Evolutionary conservation across 2,329 filamentous ascomycete genomes (phyloP), one percentile per base, ranked within the genome.

Genomic region (Cordyceps farinosa): DNA sequence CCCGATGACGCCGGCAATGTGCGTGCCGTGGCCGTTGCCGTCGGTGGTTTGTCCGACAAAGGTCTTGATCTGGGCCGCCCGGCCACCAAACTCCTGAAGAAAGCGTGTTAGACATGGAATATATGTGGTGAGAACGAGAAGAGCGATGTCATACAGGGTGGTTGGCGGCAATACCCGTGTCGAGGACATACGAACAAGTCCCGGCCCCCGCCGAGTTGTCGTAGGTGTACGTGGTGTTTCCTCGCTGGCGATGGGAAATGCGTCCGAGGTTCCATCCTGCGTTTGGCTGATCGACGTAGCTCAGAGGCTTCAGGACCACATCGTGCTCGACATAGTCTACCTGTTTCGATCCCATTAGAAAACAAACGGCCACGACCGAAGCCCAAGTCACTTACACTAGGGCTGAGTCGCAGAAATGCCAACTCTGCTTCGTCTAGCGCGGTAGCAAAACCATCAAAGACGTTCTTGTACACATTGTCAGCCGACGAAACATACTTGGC

Each of bases 1-100:
- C 34, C 73, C 76, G 53, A 79, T 72, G 44, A 75, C 78, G 30
- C 76, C 78, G 11, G 77, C 73, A 11, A 75, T 69, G 66, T 78
- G 76, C 3, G 78, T 80, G 40, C 78, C 78, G 68, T 79, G 77
- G 36, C 78, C 78, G 57, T 74, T 70, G 6, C 67, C 71, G 55
- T 70, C 75, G 57, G 72, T 73, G 6, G 72, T 75, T 63, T 69
- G 74, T 65, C 73, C 72, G 66, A 67, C 69, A 5, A 65, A 60
- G 10, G 52, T 51, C 15, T 63, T 57, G 60, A 62, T 34, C 15
- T 48, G 74, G 34, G 69, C 70, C 50, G 75, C 76, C 29, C 77
- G 75, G 36, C 73, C 74, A 48, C 72, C 74, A 51, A 78, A 78
- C 56, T 77, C 70, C 67, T 71, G 42, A 2, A 29, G 32, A 52